Conservation (phyloP, 2,329 filamentous ascomycete species). For the Lachnellula subtilissima region DNA sequence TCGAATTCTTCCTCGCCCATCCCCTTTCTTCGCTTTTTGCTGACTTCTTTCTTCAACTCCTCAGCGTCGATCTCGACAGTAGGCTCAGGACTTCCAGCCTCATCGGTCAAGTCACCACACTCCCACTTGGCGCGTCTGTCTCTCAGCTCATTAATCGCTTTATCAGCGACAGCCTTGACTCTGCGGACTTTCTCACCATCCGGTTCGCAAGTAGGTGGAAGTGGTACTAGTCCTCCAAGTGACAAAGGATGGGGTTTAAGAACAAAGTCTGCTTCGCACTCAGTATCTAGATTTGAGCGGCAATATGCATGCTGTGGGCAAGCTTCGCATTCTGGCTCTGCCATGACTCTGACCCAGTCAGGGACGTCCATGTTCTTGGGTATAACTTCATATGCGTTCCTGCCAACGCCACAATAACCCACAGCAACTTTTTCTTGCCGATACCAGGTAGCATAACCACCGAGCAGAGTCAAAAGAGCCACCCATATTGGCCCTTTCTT, state of each 20-base stretch:
- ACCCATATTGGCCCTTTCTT: slow-evolving; percentile 65
- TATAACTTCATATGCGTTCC: slow-evolving; percentile 44
- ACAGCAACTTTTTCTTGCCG: slow-evolving; percentile 94
- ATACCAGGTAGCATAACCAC: slow-evolving; percentile 76
- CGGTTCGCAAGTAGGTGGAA: slow-evolving; percentile 88
- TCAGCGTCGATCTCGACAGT: slow-evolving; percentile 60
- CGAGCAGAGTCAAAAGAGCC: slow-evolving; percentile 64
- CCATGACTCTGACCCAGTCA: slow-evolving; percentile 62
- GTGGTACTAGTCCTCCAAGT: slow-evolving; percentile 71
- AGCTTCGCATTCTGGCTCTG: slow-evolving; percentile 79
- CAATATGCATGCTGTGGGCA: slow-evolving; percentile 91
- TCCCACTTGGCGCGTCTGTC: slow-evolving; percentile 85
- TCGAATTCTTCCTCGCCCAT: slow-evolving; percentile 89
- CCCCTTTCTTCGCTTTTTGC: slow-evolving; percentile 70
- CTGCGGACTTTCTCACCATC: slow-evolving; percentile 88
- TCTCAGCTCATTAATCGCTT: slow-evolving; percentile 79
- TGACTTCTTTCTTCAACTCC: slow-evolving; percentile 72
- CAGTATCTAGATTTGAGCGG: slow-evolving; percentile 68
- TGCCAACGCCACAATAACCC: slow-evolving; percentile 86
- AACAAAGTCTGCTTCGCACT: slow-evolving; percentile 84
- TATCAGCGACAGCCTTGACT: slow-evolving; percentile 82
- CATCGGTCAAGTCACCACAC: slow-evolving; percentile 68
- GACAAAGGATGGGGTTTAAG: slow-evolving; percentile 79
- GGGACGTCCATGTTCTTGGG: slow-evolving; percentile 58
- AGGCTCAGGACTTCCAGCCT: slow-evolving; percentile 53